phyloP scores from a whole-genome alignment of 441 rosid species.

The Macaranga tanarius region DNA sequence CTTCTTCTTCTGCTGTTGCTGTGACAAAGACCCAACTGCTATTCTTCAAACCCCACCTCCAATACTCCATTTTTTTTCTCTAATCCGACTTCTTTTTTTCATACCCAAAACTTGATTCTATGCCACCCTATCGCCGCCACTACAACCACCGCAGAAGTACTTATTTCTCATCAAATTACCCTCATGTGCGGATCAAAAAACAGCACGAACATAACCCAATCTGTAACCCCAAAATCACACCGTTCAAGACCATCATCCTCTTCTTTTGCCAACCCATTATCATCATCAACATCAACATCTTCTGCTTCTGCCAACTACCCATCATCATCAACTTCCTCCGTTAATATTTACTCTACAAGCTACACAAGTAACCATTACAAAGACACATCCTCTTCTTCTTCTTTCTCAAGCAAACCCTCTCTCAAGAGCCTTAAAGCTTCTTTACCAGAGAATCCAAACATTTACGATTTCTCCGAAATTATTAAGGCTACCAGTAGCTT shows the following conservation, averaged over 20 bases:
- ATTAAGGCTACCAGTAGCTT: conserved; percentile 76
- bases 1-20: not conserved
- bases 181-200: conserved; percentile 40
- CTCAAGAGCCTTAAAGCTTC: conserved; percentile 55
- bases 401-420: conserved; percentile 38
- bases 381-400: conserved; percentile 12
- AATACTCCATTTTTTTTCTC: not conserved
- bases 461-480: conserved; percentile 68
- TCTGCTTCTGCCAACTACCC: conserved; percentile 5
- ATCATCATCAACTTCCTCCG: conserved; percentile 10
- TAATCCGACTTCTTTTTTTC: not conserved
- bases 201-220: conserved; percentile 16
- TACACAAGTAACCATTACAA: not conserved
- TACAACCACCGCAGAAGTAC: not conserved
- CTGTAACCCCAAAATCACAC: conserved; percentile 14
- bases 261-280: conserved; percentile 13
- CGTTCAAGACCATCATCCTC: conserved; percentile 11
- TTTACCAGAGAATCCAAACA: conserved; percentile 63
- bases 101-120: not conserved
- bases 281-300: conserved; percentile 15
- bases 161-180: not conserved
- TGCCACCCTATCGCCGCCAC: not conserved
- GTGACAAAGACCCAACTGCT: conserved; percentile 16
- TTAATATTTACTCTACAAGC: not conserved
- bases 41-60: not conserved